Evolutionary conservation across 495 filamentous ascomycete genomes (phyloP), one percentile per base, ranked within the genome.

Genomic region (Xylaria grammica): DNA sequence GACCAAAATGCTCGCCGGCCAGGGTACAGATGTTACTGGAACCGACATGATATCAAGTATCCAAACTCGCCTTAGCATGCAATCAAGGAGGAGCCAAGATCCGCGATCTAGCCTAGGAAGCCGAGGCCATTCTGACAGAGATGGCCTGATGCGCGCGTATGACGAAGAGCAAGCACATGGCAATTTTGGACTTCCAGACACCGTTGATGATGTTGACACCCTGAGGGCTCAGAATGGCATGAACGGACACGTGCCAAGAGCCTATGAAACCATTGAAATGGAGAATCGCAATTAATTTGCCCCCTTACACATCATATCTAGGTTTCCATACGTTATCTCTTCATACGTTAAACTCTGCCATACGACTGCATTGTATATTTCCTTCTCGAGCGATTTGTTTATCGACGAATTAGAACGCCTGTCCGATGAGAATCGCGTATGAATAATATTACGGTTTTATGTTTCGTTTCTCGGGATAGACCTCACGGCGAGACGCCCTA

Each of bases 1-100:
- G 20, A 86, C 82, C 45, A 83, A 80, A 44, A 67, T 88, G 66
- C 80, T 93, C 24, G 89, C 88, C 29, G 81, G 84, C 46, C 89
- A 89, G 60, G 85, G 86, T 46, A 78, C 84, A 40, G 90, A 96
- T 72, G 91, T 87, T 29, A 90, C 94, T 17, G 95, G 94, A 17
- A 97, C 93, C 22, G 95, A 99, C 72, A 92, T 88, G 63, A 87
- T 99, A 65, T 89, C 91, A n/a, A 90, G 91, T 66, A 84, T 93
- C 63, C 89, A 93, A 69, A 97, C 96, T 19, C 86, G 95, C 60
- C 85, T 91, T 52, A 94, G 90, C 67, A 97, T 99, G 95, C 96
- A 99, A 70, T 81, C 90, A 38, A 83, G 93, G 57, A 83, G 96
- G 49, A 79, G 77, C 46, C 75, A 79, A 24, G 79, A 76, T 20